Evolutionary conservation across 768 basidiomycete genomes (phyloP).

Genomic region (Cyclocybe cylindracea): DNA sequence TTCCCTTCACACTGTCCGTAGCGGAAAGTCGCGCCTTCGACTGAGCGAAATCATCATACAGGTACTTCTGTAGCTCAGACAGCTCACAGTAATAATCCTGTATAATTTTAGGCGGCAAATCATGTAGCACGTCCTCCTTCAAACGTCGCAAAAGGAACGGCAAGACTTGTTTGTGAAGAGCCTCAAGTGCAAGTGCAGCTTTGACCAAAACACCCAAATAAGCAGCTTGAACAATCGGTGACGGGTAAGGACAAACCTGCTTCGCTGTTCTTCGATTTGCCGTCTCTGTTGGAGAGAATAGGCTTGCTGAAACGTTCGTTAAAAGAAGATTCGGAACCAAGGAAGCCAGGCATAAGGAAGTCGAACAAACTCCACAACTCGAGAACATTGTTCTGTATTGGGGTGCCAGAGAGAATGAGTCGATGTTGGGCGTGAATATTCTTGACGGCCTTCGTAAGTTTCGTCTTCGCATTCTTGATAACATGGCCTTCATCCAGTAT

Average conservation of each 20-base stretch:
- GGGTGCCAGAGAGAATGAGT: slow-evolving; percentile 93
- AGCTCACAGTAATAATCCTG: slow-evolving; percentile 99
- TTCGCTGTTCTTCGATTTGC: slow-evolving; percentile 92
- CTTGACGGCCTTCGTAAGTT: slow-evolving; percentile 96
- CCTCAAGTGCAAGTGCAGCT: slow-evolving; percentile 95
- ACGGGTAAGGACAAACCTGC: slow-evolving; percentile 61
- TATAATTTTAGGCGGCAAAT: slow-evolving; percentile 98
- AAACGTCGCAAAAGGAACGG: slow-evolving; percentile 95
- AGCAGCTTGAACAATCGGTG: not conserved
- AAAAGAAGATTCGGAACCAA: slow-evolving; percentile 94
- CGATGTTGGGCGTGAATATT: slow-evolving; percentile 88
- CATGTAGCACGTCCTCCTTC: slow-evolving; percentile 95
- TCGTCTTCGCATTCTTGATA: slow-evolving; percentile 98
- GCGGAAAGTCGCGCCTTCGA: slow-evolving; percentile 69
- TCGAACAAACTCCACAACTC: slow-evolving; percentile 99
- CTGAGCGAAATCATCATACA: slow-evolving; percentile 92
- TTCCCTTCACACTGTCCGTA: slow-evolving; percentile 62
- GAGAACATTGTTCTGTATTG: slow-evolving; percentile 98
- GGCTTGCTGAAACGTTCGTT: slow-evolving; percentile 96
- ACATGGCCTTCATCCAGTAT: slow-evolving; percentile 98
- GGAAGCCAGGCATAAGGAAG: slow-evolving; percentile 98
- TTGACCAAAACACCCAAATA: not conserved
- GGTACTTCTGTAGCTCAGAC: slow-evolving; percentile 87
- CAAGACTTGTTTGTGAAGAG: slow-evolving; percentile 97
- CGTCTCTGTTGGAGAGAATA: slow-evolving; percentile 91